Evolutionary conservation across 371 early-diverging fungal genomes (phyloP).

Genomic region (Phascolomyces articulosus): DNA sequence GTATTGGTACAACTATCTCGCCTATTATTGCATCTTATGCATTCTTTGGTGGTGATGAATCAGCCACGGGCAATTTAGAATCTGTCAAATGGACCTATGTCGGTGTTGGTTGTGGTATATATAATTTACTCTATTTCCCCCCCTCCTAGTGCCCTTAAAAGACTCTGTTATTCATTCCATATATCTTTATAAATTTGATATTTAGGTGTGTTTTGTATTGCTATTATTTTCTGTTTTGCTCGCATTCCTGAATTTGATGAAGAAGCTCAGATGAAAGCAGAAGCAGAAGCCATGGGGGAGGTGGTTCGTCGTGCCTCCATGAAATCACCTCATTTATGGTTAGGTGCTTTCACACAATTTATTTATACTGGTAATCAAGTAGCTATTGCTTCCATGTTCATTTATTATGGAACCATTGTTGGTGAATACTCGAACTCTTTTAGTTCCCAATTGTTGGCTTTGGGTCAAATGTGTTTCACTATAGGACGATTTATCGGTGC

Average conservation of each 20-base stretch:
- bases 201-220: conserved; percentile 40
- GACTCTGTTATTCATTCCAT: no score
- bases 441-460: conserved; percentile 33
- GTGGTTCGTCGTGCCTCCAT: conserved; percentile 30
- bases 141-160: no score
- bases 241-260: conserved; percentile 50
- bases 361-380: conserved; percentile 52
- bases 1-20: conserved; percentile 45
- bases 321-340: conserved; percentile 38
- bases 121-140: not conserved
- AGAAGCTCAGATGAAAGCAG: conserved; percentile 30
- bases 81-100: conserved; percentile 54
- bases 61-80: conserved; percentile 20
- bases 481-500: conserved; percentile 50
- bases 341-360: conserved; percentile 44
- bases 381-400: conserved; percentile 45
- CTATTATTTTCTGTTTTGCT: conserved; percentile 42
- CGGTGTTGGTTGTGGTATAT: conserved; percentile 46
- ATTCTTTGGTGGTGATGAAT: conserved; percentile 43
- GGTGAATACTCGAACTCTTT: conserved; percentile 33
- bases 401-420: conserved; percentile 41
- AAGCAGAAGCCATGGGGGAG: conserved; percentile 22
- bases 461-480: conserved; percentile 46
- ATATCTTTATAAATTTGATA: not conserved
- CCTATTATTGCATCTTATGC: conserved; percentile 52